A percentile compares a stretch with the other conserved stretches of the same genome.
phyloP scores from a whole-genome alignment of 2,329 filamentous ascomycete genomes.

The Penicillium vulpinum region DNA sequence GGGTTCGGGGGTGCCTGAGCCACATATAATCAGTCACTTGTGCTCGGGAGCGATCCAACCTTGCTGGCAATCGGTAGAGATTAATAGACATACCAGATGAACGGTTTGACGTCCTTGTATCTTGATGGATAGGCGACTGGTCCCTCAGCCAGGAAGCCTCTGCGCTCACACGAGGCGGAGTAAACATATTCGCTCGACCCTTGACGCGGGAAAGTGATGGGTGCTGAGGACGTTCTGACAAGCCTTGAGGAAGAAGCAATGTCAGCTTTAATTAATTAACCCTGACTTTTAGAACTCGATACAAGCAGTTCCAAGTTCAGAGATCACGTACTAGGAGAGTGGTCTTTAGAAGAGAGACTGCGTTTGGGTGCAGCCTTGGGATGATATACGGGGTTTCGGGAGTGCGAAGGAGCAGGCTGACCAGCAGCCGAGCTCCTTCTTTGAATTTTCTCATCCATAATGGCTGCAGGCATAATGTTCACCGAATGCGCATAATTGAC shows the following conservation, averaged over 20 bases:
- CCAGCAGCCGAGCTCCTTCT: slow-evolving; percentile 27
- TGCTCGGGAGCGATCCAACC: background rate
- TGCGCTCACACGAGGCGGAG: slow-evolving; percentile 25
- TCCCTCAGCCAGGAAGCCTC: slow-evolving; percentile 36
- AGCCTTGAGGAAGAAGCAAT: slow-evolving; percentile 17
- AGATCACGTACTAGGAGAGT: slow-evolving; percentile 25
- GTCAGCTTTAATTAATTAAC: slow-evolving; percentile 16
- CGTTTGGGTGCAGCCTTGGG: slow-evolving; percentile 18
- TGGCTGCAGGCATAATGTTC: slow-evolving; percentile 18
- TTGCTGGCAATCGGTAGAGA: background rate
- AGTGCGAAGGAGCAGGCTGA: slow-evolving; percentile 26
- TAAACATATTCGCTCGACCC: slow-evolving; percentile 33
- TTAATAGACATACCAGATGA: slow-evolving; percentile 23
- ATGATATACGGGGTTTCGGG: slow-evolving; percentile 28
- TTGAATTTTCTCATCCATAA: slow-evolving; percentile 29
- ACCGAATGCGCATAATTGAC: slow-evolving; percentile 28
- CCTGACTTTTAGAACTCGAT: background rate
- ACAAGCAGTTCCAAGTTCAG: background rate
- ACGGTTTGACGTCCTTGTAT: slow-evolving; percentile 25
- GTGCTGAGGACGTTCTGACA: slow-evolving; percentile 28
- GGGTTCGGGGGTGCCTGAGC: slow-evolving; percentile 33
- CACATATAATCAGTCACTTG: slow-evolving; percentile 1
- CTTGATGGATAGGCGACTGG: slow-evolving; percentile 27
- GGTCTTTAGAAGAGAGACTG: slow-evolving; percentile 21
- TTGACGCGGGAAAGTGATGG: slow-evolving; percentile 35